Evolutionary conservation across 2,329 filamentous ascomycete species (phyloP), one percentile per base, ranked within the genome.

Genomic region (Thielaviopsis euricoi): DNA sequence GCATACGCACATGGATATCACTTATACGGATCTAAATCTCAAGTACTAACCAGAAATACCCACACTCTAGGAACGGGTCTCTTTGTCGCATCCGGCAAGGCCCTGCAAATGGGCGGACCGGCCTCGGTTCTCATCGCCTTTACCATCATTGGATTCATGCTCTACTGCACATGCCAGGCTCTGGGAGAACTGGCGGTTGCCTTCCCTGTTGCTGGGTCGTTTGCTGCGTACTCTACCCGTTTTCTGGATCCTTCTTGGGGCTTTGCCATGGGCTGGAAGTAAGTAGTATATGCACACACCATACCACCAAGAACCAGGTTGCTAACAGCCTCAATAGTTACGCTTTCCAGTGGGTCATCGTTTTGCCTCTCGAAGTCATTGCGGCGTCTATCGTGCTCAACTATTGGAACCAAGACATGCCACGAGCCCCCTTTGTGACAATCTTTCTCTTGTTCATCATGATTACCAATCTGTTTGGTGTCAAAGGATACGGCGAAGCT

Each of bases 241-340:
- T 96, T 97, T 66, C 71, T 97, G 19, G 89, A 96, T 66, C 91
- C 90, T 0, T 90, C 90, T 0, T 95, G 89, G 89, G 89, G 89
- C 0, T 95, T 95, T 67, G 87, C 89, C 52, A 94, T 95, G 87
- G 89, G 89, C 17, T 95, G 89, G 89, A 95, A 94, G 77, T 87
- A 69, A 70, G 81, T 76, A n/a, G n/a, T n/a, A n/a, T 19, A 49
- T 12, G 22, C 12, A 6, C 48, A 21, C 37, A 17, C 2, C 1
- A 15, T 19, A 10, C 9, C n/a, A n/a, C n/a, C n/a, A n/a, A n/a
- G n/a, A 61, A 62, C 52, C 17, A 22, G n/a, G 13, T 46, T 13
- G 17, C 19, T 23, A 29, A 21, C 6, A 50, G 13, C 37, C 37
- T 22, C 19, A 49, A 48, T 54, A 87, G 83, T 66, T 94, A 95